Conservation (phyloP, 345 rosid species). For the Zanthoxylum bungeanum region DNA sequence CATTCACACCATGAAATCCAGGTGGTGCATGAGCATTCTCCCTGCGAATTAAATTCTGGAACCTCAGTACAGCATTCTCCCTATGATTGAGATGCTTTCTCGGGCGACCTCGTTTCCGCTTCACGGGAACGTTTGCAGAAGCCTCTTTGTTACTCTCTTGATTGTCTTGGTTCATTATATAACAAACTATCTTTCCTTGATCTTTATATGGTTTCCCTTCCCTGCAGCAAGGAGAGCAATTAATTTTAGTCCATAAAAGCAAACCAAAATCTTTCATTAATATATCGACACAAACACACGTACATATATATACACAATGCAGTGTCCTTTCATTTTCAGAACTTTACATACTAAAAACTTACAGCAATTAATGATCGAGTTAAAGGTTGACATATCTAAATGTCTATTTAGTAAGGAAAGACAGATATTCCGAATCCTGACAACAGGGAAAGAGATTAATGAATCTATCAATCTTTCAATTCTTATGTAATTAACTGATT, state of each 20-base stretch:
- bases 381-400: neutral
- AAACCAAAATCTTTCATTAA: no score
- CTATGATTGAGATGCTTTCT: conserved; percentile 42
- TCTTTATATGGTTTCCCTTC: conserved; percentile 5
- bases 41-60: conserved; percentile 22
- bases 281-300: no score
- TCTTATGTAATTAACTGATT: neutral
- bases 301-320: neutral
- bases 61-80: conserved; percentile 20
- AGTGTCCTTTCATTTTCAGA: neutral
- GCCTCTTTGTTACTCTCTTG: conserved; percentile 36
- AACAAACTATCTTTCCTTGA: conserved; percentile 9
- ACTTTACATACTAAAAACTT: neutral
- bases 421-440: neutral
- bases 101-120: conserved; percentile 88
- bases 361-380: neutral
- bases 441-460: neutral
- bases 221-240: conserved; percentile 13
- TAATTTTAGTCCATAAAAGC: conserved; percentile 4
- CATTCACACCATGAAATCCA: conserved; percentile 30
- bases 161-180: conserved; percentile 48
- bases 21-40: conserved; percentile 36
- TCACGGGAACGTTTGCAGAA: conserved; percentile 42
- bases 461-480: neutral
- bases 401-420: neutral